phyloP scores from a whole-genome alignment of 129 eudicot species.

The Tagetes erecta region DNA sequence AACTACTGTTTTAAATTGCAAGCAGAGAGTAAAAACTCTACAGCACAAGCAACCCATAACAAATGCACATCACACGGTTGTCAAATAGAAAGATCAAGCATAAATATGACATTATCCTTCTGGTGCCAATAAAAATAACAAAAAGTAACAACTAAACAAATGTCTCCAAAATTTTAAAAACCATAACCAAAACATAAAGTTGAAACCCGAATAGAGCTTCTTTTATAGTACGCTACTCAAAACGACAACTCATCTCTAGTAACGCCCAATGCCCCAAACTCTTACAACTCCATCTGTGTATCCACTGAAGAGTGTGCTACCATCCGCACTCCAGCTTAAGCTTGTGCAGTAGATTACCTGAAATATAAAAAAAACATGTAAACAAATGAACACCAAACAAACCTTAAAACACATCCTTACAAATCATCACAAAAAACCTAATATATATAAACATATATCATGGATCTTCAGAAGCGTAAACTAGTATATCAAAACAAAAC shows the following conservation, averaged over 20 bases:
- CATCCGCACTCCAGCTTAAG: conserved; percentile 73
- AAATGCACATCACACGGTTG: not conserved
- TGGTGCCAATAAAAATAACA: not conserved
- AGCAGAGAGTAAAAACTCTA: no score
- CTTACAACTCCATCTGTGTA: conserved; percentile 59
- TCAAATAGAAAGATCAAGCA: not conserved
- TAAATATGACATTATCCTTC: not conserved
- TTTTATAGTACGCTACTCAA: not conserved
- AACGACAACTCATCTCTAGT: conserved; percentile 24
- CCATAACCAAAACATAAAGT: not conserved
- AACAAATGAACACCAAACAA: no score
- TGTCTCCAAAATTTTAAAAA: not conserved
- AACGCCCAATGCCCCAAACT: conserved; percentile 69
- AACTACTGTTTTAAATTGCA: no score
- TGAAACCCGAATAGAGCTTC: not conserved
- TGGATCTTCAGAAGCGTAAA: no score
- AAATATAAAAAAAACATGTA: not conserved
- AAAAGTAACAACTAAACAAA: not conserved
- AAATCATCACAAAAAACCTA: no score
- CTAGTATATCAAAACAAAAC: no score
- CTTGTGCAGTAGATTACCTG: conserved; percentile 72
- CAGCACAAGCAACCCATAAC: not conserved
- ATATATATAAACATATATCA: no score
- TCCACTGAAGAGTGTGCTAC: conserved; percentile 77
- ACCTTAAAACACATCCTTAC: no score